Base-by-base conservation (phyloP, 345 rosid species). In the Pistacia atlantica region DNA sequence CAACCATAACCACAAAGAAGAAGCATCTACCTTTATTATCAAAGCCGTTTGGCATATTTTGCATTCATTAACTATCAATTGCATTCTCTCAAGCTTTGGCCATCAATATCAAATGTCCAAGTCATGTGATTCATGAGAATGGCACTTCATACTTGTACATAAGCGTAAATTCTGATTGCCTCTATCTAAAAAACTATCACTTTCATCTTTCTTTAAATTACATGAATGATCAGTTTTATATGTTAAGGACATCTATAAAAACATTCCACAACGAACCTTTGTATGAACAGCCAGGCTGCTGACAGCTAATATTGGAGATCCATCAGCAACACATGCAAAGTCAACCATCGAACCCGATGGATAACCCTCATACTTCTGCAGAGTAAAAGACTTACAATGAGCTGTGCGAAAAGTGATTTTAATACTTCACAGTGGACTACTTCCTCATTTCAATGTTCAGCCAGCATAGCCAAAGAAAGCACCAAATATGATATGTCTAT, bases 301-400 rank as follows among this genome's bases (percentile, higher is more conserved):
- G 76, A 92, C 83, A 59, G 97, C 97, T 54, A 93, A 66, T 71
- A 93, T 86, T 8, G 97, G 94, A 87, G 91, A 87, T 83, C 97
- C 98, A 89, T 88, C 91, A 63, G 83, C 87, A 80, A 88, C 98
- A 76, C 95, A 91, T 17, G 98, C 96, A 84, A 90, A 92, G 84
- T 93, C 99, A 78, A 96, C 97, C 93, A 90, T 85, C 4, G 95
- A 88, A 1, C 98, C 98, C 52, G 99, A 93, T 58, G 99, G 98
- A 77, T 93, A 95, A 77, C 93, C 97, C 64, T 77, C 97, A 46
- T 84, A 81, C 77, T 87, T 91, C 97, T 94, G 91, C 83, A 84
- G 16, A 78, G 22, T 4, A 4, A 77, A 66, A 79, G 73, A 72
- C 5, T 35, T 22, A 7, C 20, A 65, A 58, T 55, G 12, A 77